Percentiles rank a stretch among this genome's conserved stretches.
Evolutionary conservation across 2,329 filamentous ascomycete genomes (phyloP).

Genomic region (Aspergillus thermomutatus): DNA sequence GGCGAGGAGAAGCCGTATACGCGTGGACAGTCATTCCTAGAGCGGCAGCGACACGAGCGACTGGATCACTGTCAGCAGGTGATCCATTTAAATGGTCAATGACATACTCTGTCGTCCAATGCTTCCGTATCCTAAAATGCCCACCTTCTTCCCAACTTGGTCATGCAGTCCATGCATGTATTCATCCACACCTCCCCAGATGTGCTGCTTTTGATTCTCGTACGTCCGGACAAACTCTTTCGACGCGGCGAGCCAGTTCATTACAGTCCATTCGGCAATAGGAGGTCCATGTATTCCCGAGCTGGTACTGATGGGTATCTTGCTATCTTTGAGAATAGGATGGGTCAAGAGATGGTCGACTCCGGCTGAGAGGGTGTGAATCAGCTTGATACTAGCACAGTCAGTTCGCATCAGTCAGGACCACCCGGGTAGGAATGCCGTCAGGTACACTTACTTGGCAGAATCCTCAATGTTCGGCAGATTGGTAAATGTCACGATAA

Average conservation of each 20-base stretch:
- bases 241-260: conserved; percentile 59
- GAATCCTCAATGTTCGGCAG: conserved; percentile 27
- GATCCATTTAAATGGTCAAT: not conserved
- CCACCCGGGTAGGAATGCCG: not conserved
- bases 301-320: conserved; percentile 54
- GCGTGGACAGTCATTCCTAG: conserved; percentile 71
- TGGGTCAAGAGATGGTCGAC: conserved; percentile 53
- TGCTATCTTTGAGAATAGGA: conserved; percentile 51
- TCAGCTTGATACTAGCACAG: conserved; percentile 40
- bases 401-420: not conserved
- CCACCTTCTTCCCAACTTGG: conserved; percentile 56
- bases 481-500: conserved; percentile 24
- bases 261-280: conserved; percentile 64
- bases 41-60: conserved; percentile 57
- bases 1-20: conserved; percentile 68
- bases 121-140: conserved; percentile 60
- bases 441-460: conserved; percentile 18
- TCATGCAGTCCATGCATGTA: conserved; percentile 42
- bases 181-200: conserved; percentile 42
- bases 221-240: conserved; percentile 55
- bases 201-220: conserved; percentile 55
- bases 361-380: conserved; percentile 59
- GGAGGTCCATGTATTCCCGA: conserved; percentile 60
- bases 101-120: conserved; percentile 58
- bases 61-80: conserved; percentile 26